A percentile compares a stretch with the other conserved stretches of the same genome.
phyloP scores from a whole-genome alignment of 148 eudicot species.

The Cornus suecica region DNA sequence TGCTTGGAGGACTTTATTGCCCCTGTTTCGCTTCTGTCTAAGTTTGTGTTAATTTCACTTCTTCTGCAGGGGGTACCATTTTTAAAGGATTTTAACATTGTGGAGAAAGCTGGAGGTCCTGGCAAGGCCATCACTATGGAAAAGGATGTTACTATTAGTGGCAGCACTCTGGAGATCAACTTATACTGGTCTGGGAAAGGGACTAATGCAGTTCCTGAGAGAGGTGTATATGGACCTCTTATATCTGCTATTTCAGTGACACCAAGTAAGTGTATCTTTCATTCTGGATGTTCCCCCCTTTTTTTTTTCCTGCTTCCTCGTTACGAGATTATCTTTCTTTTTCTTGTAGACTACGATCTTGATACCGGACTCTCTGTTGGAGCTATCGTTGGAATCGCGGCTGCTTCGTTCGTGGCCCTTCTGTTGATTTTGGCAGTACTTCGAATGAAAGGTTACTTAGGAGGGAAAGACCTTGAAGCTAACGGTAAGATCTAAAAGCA shows the following conservation, averaged over 20 bases:
- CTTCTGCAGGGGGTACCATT: slow-evolving; percentile 45
- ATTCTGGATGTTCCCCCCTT: neutral
- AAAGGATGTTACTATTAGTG: slow-evolving; percentile 49
- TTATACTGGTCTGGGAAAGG: slow-evolving; percentile 89
- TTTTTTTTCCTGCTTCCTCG: neutral
- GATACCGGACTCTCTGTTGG: slow-evolving; percentile 55
- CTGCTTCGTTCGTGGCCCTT: slow-evolving; percentile 37
- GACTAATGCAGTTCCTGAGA: slow-evolving; percentile 64
- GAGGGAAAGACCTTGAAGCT: slow-evolving; percentile 42
- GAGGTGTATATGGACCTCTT: slow-evolving; percentile 83
- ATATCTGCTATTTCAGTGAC: slow-evolving; percentile 85
- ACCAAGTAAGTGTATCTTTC: slow-evolving; percentile 54
- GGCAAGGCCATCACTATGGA: slow-evolving; percentile 40
- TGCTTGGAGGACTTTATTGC: neutral
- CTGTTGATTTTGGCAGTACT: slow-evolving; percentile 36
- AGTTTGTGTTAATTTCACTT: slow-evolving; percentile 8
- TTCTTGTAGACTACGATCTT: slow-evolving; percentile 48
- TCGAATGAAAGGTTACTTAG: slow-evolving; percentile 42
- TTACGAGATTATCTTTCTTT: slow-evolving; percentile 2
- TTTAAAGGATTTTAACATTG: slow-evolving; percentile 61
- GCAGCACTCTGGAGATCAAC: slow-evolving; percentile 67
- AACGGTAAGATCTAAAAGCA: slow-evolving; percentile 27
- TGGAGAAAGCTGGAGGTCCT: slow-evolving; percentile 56
- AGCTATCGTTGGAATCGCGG: slow-evolving; percentile 58
- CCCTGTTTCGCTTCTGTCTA: neutral